Base-by-base conservation (phyloP, 768 basidiomycete genomes). In the Coprinellus micaceus region DNA sequence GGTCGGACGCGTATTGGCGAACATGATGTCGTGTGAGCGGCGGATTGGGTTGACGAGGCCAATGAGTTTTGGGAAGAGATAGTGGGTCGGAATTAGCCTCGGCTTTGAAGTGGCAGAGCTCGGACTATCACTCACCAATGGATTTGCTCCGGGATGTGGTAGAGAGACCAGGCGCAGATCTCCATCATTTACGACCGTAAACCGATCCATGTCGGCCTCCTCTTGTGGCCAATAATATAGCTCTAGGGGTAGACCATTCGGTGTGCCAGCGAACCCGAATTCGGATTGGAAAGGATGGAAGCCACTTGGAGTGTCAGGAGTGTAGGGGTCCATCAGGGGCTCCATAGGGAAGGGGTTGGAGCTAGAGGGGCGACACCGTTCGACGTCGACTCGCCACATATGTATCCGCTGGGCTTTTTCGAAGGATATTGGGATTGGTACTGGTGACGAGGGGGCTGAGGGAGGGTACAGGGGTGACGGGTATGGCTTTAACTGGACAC, bases 101-200 rank as follows among this genome's bases (percentile, higher is more conserved):
- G 30, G 33, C 37, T 11, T 10, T 39, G 52, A 17, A 25, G 21
- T 40, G 21, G 19, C 22, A 22, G 24, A n/a, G 28, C 46, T 21
- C 46, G 46, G 46, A 15, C 24, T 26, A 26, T 21, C 12, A 46
- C 56, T 57, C 44, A 57, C 56, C 50, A 57, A 46, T 21, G 56
- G 56, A 40, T 57, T 57, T 19, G 17, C n/a, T 10, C 43, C 43
- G 3, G 56, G 56, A 47, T 57, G 49, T 7, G 56, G 56, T 15
- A 57, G 43, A 15, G 30, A 15, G 4, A 22, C 11, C 11, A 52
- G 12, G 26, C 50, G 40, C 29, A 26, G 33, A 44, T 52, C 50
- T 15, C 41, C 56, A 17, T 57, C 56, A 39, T 26, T 17, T 1
- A 52, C 33, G 19, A 39, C 44, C 25, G 56, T 57, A 17, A 13